phyloP scores from a whole-genome alignment of 805 yeast genomes.

The Sugiyamaella qingdaonensis region DNA sequence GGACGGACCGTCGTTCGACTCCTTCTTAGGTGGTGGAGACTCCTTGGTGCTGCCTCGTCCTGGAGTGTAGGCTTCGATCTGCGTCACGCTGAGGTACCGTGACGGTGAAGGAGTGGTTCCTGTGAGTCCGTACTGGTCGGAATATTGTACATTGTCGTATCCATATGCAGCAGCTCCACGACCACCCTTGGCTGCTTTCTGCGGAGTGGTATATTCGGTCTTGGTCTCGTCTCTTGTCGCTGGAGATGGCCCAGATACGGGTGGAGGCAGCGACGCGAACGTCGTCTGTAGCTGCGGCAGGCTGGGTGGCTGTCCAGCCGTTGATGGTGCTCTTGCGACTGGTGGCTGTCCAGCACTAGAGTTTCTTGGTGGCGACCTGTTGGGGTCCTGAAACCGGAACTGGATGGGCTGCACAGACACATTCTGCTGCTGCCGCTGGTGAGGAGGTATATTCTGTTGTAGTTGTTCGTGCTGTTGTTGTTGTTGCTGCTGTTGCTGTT shows the following conservation, averaged over 20 bases:
- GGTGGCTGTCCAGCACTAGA: background rate
- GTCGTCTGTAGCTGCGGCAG: background rate
- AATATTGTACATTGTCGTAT: slow-evolving; percentile 1
- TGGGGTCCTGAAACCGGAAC: background rate
- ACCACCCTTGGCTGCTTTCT: slow-evolving; percentile 6
- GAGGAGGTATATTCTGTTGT: slow-evolving; percentile 11
- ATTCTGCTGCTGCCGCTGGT: slow-evolving; percentile 19
- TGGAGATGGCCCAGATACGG: background rate
- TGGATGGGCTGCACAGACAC: slow-evolving; percentile 3
- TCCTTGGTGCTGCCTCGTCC: slow-evolving; percentile 43
- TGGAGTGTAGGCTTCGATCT: slow-evolving; percentile 59
- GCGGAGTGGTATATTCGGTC: slow-evolving; percentile 13
- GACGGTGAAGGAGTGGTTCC: slow-evolving; percentile 18
- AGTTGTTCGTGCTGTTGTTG: background rate
- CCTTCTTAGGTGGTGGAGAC: background rate
- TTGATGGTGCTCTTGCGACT: background rate
- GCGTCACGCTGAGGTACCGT: slow-evolving; percentile 35
- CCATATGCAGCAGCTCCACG: background rate
- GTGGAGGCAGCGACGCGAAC: background rate
- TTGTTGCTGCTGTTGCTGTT: slow-evolving; percentile 23
- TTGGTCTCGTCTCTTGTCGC: background rate
- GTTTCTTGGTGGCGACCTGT: slow-evolving; percentile 3
- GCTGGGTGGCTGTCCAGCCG: background rate
- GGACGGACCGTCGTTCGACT: background rate
- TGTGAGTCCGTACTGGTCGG: slow-evolving; percentile 22